These are phyloP conservation scores for Proliferodiscus dingleyae DNA, from an alignment of 2,329 filamentous ascomycete genomes.

Conservation along the genomic window DNA sequence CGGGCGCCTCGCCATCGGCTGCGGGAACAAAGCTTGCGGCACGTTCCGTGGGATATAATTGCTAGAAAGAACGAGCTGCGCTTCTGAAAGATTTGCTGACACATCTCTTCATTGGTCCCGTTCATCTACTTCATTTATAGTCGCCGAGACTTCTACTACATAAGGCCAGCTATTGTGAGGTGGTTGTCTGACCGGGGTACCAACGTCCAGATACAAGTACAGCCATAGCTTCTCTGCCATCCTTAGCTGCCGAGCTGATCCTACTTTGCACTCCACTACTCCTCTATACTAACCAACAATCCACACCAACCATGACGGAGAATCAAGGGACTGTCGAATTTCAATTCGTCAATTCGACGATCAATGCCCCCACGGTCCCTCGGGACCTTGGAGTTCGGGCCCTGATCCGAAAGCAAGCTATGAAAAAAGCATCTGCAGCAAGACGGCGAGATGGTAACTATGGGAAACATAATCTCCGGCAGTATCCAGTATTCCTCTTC, in stretches of 20 bases:
- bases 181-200: background rate
- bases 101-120: too few species aligned
- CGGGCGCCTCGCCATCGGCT: too few species aligned
- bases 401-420: slow-evolving; percentile 36
- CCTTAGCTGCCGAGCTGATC: background rate
- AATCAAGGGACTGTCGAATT: slow-evolving; percentile 14
- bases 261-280: background rate
- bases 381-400: slow-evolving; percentile 21
- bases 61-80: too few species aligned
- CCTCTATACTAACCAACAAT: background rate
- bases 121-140: too few species aligned
- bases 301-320: slow-evolving; percentile 5
- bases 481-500: slow-evolving; percentile 25
- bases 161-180: too few species aligned
- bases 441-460: slow-evolving; percentile 29
- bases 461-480: slow-evolving; percentile 31
- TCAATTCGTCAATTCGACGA: slow-evolving; percentile 27
- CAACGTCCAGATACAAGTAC: background rate
- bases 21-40: too few species aligned
- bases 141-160: too few species aligned
- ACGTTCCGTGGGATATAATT: too few species aligned
- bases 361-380: slow-evolving; percentile 18
- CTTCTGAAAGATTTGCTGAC: too few species aligned
- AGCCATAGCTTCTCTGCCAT: background rate
- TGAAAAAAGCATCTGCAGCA: slow-evolving; percentile 34